Percentiles rank a stretch among this genome's conserved stretches.
phyloP scores from a whole-genome alignment of 2,329 filamentous ascomycete genomes.

The Phyllosticta capitalensis region DNA sequence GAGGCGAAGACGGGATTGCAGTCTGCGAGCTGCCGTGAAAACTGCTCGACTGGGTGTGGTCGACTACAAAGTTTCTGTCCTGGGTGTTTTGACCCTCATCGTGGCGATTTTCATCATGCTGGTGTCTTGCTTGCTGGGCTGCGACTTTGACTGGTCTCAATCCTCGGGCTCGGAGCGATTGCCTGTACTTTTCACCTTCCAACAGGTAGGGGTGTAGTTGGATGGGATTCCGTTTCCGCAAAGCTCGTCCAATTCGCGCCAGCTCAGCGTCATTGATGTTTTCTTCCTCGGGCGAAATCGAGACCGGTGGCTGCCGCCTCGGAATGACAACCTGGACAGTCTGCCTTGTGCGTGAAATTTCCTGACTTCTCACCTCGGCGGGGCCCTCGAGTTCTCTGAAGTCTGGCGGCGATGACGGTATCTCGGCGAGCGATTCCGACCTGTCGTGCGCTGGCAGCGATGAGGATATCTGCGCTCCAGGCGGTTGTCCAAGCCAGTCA shows the following conservation, averaged over 20 bases:
- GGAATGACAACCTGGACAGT: not conserved
- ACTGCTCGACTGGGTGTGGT: conserved; percentile 6
- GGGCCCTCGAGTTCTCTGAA: not conserved
- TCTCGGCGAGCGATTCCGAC: conserved; percentile 1
- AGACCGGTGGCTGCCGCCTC: not conserved
- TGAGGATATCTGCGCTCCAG: not conserved
- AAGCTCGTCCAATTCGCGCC: conserved; percentile 17
- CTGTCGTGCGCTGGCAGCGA: not conserved
- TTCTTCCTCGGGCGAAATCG: not conserved
- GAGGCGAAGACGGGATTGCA: not conserved
- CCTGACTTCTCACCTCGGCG: not conserved
- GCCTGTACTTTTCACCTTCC: conserved; percentile 35
- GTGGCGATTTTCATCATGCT: not conserved
- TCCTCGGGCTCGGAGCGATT: conserved; percentile 34
- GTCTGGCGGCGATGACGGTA: not conserved
- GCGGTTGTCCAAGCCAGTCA: not conserved
- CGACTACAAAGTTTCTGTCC: conserved; percentile 6
- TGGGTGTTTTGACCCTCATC: conserved; percentile 1
- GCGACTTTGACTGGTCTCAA: conserved; percentile 32
- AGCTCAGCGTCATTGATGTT: not conserved
- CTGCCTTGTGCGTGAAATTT: not conserved
- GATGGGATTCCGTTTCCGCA: conserved; percentile 38
- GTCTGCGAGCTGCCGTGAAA: conserved; percentile 2
- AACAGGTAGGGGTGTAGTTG: conserved; percentile 40
- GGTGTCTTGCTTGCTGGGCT: conserved; percentile 9